Base-by-base conservation (phyloP, 140 eudicot species). In the Senecio squalidus region DNA sequence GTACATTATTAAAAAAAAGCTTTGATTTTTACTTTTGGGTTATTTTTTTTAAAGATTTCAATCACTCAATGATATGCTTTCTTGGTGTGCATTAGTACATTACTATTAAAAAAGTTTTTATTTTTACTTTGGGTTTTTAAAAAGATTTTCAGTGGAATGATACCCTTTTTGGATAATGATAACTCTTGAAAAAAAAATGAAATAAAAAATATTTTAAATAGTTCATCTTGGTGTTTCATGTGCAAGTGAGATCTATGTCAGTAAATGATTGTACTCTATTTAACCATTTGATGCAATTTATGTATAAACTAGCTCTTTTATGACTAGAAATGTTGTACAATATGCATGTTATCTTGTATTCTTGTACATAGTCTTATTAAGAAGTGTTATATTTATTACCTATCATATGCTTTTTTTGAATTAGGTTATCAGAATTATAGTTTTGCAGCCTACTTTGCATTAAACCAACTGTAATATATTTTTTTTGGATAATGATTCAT, bases 41-140 rank as follows among this genome's bases (percentile, higher is more conserved):
- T 62, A 41, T 31, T 52, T 61, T 48, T 61, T 60, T 46, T 18
- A 49, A 58, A 8, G 27, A 48, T 47, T 26, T 34, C n/a, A n/a
- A n/a, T n/a, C n/a, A n/a, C n/a, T 6, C 14, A 28, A 44, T 67
- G 41, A 67, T 40, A 55, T n/a, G n/a, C n/a, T 69, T 73, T 70
- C 14, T 62, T 78, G 54, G 15, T 66, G 45, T 36, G 34, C 25
- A 31, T 73, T 15, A 60, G 60, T 81, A 23, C 6, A 54, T n/a
- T n/a, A n/a, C n/a, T n/a, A n/a, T n/a, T n/a, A n/a, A 33, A 22
- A 33, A 27, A 27, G 56, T 56, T 34, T 38, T 38, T 15, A n/a
- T 55, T 55, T 71, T 61, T 41, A 33, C 43, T 54, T 71, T 28
- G 52, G 54, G 18, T 36, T 62, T 31, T 52, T 61, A 34, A 51